These are phyloP conservation scores for Solanum rostratum DNA, from an alignment of 257 asterid genomes.

Conservation along the genomic window DNA sequence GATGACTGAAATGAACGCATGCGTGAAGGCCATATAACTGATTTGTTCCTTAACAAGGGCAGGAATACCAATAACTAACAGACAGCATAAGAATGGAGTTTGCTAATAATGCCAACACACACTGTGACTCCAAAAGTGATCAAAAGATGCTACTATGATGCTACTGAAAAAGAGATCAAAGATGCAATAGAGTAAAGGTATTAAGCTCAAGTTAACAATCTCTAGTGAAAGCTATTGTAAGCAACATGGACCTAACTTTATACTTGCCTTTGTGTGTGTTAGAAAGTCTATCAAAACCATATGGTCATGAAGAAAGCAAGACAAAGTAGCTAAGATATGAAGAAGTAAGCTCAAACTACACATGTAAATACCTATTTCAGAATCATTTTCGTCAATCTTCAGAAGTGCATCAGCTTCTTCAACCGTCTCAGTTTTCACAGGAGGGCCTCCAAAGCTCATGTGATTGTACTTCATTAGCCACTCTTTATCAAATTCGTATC, in stretches of 20 bases:
- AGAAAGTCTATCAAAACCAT: not conserved
- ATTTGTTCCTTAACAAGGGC: not conserved
- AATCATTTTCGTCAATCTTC: slow-evolving; percentile 43
- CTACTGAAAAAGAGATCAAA: not conserved
- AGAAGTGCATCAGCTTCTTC: slow-evolving; percentile 71
- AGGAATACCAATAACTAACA: not conserved
- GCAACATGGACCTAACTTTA: not conserved
- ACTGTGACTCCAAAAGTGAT: not conserved
- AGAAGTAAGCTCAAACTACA: not conserved
- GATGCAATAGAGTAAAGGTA: not conserved
- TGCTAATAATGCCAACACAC: not conserved
- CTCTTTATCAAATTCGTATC: slow-evolving; percentile 46
- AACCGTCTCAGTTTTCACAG: slow-evolving; percentile 40
- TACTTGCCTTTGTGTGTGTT: not conserved
- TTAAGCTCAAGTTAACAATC: not conserved
- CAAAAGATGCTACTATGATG: not conserved
- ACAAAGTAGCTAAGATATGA: not conserved
- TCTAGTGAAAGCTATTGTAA: not conserved
- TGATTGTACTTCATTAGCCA: slow-evolving; percentile 53
- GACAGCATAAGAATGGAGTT: not conserved
- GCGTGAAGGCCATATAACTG: not conserved
- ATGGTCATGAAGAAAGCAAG: not conserved
- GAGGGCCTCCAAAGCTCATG: slow-evolving; percentile 97
- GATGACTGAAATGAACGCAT: not conserved
- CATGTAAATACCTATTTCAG: slow-evolving; percentile 45